Conservation (phyloP, 495 filamentous ascomycete genomes). For the Penicillium bovifimosum region DNA sequence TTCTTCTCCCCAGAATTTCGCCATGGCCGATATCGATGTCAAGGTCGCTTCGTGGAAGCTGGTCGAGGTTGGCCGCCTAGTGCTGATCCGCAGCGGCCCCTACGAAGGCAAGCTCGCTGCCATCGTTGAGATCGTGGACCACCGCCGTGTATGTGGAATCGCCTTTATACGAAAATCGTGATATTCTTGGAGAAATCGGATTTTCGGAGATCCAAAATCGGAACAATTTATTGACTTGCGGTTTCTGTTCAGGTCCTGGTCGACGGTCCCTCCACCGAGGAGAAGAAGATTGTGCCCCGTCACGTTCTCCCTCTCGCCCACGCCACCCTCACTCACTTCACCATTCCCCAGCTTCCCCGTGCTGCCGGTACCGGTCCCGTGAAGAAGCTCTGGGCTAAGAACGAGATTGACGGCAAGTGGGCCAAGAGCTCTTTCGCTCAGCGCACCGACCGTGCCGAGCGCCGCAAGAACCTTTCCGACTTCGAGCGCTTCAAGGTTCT, state of each 20-base stretch:
- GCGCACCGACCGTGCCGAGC: constrained; percentile 73
- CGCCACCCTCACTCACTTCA: constrained; percentile 82
- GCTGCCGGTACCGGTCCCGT: constrained; percentile 77
- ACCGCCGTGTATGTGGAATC: constrained; percentile 86
- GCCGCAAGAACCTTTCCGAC: constrained; percentile 87
- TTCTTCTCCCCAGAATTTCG: constrained; percentile 31
- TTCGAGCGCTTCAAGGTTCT: constrained; percentile 99
- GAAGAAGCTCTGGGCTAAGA: constrained; percentile 78
- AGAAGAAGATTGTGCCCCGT: constrained; percentile 71
- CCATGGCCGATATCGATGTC: constrained; percentile 66
- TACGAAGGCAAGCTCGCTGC: constrained; percentile 79
- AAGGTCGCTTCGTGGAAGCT: constrained; percentile 76
- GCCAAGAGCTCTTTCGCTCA: constrained; percentile 81
- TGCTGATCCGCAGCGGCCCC: constrained; percentile 72
- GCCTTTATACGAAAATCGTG: constrained; percentile 9
- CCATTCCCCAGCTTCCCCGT: constrained; percentile 82
- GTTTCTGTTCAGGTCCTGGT: constrained; percentile 68
- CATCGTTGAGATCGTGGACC: constrained; percentile 99
- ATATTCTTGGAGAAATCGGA: constrained; percentile 3
- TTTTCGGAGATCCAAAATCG: constrained; percentile 5
- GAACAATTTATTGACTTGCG: constrained; percentile 32
- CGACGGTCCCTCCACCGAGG: constrained; percentile 80
- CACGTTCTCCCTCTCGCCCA: constrained; percentile 73
- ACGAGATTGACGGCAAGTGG: constrained; percentile 87
- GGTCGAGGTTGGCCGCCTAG: constrained; percentile 95